Percentiles rank a stretch among this genome's conserved stretches.
phyloP scores from a whole-genome alignment of 2,329 filamentous ascomycete species.

The Alternaria dauci region DNA sequence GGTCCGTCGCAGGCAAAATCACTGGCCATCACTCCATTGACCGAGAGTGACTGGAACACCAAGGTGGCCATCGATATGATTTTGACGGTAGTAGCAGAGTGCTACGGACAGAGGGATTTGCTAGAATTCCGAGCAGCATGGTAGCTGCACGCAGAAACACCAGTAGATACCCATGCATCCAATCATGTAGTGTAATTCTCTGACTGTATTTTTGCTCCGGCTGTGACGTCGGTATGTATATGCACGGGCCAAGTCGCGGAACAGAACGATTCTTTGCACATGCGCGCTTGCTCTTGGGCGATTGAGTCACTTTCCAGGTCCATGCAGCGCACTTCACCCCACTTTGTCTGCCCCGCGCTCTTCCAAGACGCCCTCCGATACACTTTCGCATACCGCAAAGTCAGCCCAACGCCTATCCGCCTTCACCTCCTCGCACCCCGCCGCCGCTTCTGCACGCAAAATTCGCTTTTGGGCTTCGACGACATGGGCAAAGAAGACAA shows the following conservation, averaged over 20 bases:
- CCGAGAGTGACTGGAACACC: slow-evolving; percentile 57
- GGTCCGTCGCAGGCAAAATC: neutral
- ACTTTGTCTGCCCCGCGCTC: slow-evolving; percentile 43
- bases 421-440: slow-evolving; percentile 19
- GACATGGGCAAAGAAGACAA: slow-evolving; percentile 59
- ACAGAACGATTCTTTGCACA: slow-evolving; percentile 23
- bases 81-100: slow-evolving; percentile 83
- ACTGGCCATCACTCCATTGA: slow-evolving; percentile 2
- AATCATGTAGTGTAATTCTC: slow-evolving; percentile 6
- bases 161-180: slow-evolving; percentile 8
- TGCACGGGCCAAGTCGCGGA: slow-evolving; percentile 26
- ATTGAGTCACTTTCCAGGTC: slow-evolving; percentile 41
- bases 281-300: slow-evolving; percentile 30
- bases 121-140: slow-evolving; percentile 71
- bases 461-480: slow-evolving; percentile 27
- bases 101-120: slow-evolving; percentile 88
- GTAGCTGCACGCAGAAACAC: slow-evolving; percentile 13
- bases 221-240: slow-evolving; percentile 17
- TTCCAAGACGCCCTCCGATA: slow-evolving; percentile 32
- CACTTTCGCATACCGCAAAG: slow-evolving; percentile 28
- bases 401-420: slow-evolving; percentile 16
- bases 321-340: slow-evolving; percentile 43
- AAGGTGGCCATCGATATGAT: slow-evolving; percentile 90
- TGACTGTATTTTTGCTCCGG: neutral
- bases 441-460: slow-evolving; percentile 28